These are phyloP conservation scores for Nannizziopsis arthrosporioides DNA, from an alignment of 2,329 filamentous ascomycete genomes.

Conservation along the genomic window DNA sequence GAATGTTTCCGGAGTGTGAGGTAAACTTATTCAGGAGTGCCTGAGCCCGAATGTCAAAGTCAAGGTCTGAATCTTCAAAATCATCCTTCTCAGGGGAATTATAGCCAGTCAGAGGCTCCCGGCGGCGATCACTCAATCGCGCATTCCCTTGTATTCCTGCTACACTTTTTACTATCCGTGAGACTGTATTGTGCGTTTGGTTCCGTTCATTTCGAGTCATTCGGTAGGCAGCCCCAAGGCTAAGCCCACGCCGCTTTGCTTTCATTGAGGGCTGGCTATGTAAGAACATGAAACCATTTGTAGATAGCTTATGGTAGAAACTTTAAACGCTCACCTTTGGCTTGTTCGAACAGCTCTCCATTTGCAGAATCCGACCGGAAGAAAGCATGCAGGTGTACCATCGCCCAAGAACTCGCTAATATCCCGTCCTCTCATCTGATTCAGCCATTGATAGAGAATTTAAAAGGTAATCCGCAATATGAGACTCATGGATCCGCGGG, in stretches of 20 bases:
- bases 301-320: not conserved
- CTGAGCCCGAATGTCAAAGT: constrained; percentile 1
- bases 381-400: not conserved
- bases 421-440: not conserved
- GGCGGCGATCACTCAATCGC: not conserved
- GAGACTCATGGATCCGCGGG: too few species aligned
- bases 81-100: constrained; percentile 7
- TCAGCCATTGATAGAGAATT: not conserved
- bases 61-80: not conserved
- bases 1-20: not conserved
- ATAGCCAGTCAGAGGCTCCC: not conserved
- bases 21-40: constrained; percentile 4
- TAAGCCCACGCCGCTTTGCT: constrained; percentile 10
- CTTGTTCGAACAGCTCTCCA: not conserved
- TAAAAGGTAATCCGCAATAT: not conserved
- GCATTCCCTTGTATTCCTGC: too few species aligned
- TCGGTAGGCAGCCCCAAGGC: constrained; percentile 6
- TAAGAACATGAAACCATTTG: too few species aligned
- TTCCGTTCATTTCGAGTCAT: constrained; percentile 1
- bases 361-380: not conserved
- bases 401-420: not conserved
- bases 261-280: constrained; percentile 1
- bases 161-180: too few species aligned
- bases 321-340: not conserved
- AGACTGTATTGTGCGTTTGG: not conserved